Evolutionary conservation across 2,329 filamentous ascomycete genomes (phyloP).

Genomic region (Talaromyces sp.): DNA sequence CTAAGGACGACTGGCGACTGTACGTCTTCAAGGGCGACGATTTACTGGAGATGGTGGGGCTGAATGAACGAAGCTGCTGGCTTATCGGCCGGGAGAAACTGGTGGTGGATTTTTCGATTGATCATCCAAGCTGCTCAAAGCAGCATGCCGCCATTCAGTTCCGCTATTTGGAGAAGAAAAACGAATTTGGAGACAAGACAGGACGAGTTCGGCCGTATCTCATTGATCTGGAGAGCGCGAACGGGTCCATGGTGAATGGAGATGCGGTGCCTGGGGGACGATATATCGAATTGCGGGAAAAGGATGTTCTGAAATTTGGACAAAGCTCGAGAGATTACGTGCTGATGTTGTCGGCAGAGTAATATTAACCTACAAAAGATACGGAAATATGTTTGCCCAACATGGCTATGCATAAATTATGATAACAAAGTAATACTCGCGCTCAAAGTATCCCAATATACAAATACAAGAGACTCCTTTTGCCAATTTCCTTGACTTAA

Average conservation of each 20-base stretch:
- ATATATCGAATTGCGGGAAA: constrained; percentile 80
- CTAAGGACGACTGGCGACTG: constrained; percentile 75
- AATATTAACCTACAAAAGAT: background rate
- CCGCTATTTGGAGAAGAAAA: constrained; percentile 71
- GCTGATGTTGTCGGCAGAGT: constrained; percentile 65
- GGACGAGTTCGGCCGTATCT: constrained; percentile 80
- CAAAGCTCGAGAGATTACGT: constrained; percentile 89
- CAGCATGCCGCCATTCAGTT: constrained; percentile 97
- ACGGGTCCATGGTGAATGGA: constrained; percentile 79
- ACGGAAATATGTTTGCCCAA: background rate
- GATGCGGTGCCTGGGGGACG: constrained; percentile 66
- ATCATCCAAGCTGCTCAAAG: constrained; percentile 89
- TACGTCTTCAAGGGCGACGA: constrained; percentile 86
- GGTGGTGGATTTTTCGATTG: constrained; percentile 76
- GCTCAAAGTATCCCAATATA: background rate
- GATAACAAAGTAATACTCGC: background rate
- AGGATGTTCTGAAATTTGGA: constrained; percentile 85
- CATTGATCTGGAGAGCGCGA: constrained; percentile 88
- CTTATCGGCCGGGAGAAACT: constrained; percentile 73
- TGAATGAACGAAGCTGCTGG: constrained; percentile 79
- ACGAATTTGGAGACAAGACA: constrained; percentile 79
- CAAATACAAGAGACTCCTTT: background rate
- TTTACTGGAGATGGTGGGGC: constrained; percentile 72
- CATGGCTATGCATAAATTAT: background rate
- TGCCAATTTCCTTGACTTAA: background rate